Evolutionary conservation across 2,329 filamentous ascomycete species (phyloP).

Genomic region (Microthyrium microscopicum): DNA sequence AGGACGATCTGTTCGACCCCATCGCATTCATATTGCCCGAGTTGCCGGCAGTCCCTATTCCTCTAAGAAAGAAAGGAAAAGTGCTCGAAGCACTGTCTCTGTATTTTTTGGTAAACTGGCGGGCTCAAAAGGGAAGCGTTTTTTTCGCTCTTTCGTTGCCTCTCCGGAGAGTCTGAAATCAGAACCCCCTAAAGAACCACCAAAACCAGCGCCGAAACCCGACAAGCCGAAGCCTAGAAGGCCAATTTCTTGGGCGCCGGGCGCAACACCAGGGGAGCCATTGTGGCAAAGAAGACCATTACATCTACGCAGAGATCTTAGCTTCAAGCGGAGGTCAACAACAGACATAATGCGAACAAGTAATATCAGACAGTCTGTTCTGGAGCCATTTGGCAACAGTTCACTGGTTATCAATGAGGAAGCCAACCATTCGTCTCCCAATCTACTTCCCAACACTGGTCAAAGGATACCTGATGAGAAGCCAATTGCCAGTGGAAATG

Average conservation of each 20-base stretch:
- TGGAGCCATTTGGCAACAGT: too few species aligned
- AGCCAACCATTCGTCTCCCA: too few species aligned
- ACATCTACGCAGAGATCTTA: too few species aligned
- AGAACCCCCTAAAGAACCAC: background rate
- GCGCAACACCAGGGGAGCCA: background rate
- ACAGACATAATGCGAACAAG: too few species aligned
- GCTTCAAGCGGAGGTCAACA: too few species aligned
- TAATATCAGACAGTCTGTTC: too few species aligned
- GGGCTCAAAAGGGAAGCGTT: slow-evolving; percentile 31
- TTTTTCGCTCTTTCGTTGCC: slow-evolving; percentile 28
- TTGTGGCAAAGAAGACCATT: slow-evolving; percentile 3
- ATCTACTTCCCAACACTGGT: slow-evolving; percentile 11
- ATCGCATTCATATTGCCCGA: slow-evolving; percentile 39
- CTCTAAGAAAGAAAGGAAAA: background rate
- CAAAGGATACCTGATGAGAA: slow-evolving; percentile 34
- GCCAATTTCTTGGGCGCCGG: slow-evolving; percentile 5
- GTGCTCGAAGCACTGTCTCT: slow-evolving; percentile 18
- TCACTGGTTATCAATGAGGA: too few species aligned
- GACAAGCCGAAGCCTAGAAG: background rate
- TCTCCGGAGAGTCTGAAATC: background rate
- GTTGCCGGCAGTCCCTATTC: slow-evolving; percentile 17
- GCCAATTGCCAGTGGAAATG: slow-evolving; percentile 63
- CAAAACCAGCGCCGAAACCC: background rate
- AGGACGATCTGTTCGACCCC: slow-evolving; percentile 34
- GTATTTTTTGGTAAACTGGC: slow-evolving; percentile 29